These are phyloP conservation scores for Seminavis robusta DNA, from an alignment of 108 stramenopile species.

Conservation along the genomic window DNA sequence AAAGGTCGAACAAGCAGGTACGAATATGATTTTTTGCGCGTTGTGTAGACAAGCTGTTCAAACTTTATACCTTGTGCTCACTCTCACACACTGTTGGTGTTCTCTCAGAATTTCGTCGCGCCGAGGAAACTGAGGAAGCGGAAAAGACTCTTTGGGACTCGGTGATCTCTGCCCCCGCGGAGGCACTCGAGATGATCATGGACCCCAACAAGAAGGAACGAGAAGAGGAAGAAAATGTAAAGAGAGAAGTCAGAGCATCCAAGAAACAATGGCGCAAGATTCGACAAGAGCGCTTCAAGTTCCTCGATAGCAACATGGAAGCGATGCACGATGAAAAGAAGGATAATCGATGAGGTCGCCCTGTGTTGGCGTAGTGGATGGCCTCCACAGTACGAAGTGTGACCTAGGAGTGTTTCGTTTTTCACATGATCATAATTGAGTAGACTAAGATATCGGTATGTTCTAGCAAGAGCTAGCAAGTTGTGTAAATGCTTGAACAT, in stretches of 20 bases:
- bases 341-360: no score
- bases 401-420: no score
- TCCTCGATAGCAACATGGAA: no score
- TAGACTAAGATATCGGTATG: no score
- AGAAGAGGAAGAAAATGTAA: constrained; percentile 74
- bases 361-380: no score
- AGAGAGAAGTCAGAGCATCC: constrained; percentile 74
- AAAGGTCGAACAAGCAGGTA: not conserved
- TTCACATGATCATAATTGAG: no score
- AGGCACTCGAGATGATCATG: constrained; percentile 76
- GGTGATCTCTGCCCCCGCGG: constrained; percentile 50
- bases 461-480: no score
- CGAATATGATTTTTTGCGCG: not conserved
- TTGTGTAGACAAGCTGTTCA: not conserved
- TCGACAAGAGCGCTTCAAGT: constrained; percentile 80
- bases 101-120: constrained; percentile 8
- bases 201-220: constrained; percentile 85
- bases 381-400: no score
- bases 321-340: no score
- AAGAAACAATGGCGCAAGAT: constrained; percentile 81
- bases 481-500: no score
- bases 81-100: not conserved
- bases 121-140: constrained; percentile 65
- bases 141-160: constrained; percentile 66
- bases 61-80: not conserved